These are phyloP conservation scores for Arxiozyma bovina DNA, from an alignment of 1,139 yeast species.

Conservation along the genomic window DNA sequence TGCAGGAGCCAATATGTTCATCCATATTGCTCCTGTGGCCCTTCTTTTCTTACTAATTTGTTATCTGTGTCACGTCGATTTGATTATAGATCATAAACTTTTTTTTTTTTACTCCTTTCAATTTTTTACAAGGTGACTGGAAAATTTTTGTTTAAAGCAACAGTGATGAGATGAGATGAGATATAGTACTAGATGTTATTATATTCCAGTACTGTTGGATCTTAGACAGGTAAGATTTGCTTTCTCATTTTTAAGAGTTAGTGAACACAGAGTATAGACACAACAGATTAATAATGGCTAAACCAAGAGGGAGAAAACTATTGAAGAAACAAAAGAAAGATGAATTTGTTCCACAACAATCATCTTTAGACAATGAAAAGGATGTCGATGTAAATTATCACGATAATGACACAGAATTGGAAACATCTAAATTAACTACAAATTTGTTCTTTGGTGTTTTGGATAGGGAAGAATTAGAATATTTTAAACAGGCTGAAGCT, in stretches of 20 bases:
- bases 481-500: slow-evolving; percentile 86
- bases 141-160: background rate
- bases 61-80: no score
- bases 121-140: background rate
- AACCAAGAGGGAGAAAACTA: slow-evolving; percentile 64
- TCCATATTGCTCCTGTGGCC: no score
- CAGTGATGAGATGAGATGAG: slow-evolving; percentile 17
- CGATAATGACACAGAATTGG: background rate
- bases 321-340: slow-evolving; percentile 36
- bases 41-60: no score
- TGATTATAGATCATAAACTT: no score
- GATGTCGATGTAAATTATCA: slow-evolving; percentile 2
- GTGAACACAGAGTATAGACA: background rate
- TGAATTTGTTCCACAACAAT: slow-evolving; percentile 15
- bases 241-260: no score
- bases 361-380: slow-evolving; percentile 2
- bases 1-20: no score
- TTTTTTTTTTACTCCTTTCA: no score
- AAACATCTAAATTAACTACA: background rate
- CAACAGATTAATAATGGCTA: slow-evolving; percentile 15
- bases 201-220: background rate
- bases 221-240: background rate
- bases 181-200: slow-evolving; percentile 6
- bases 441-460: slow-evolving; percentile 73
- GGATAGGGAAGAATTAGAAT: slow-evolving; percentile 75